Evolutionary conservation across 345 rosid species (phyloP), one percentile per base, ranked within the genome.

Genomic region (Melaleuca quinquenervia): DNA sequence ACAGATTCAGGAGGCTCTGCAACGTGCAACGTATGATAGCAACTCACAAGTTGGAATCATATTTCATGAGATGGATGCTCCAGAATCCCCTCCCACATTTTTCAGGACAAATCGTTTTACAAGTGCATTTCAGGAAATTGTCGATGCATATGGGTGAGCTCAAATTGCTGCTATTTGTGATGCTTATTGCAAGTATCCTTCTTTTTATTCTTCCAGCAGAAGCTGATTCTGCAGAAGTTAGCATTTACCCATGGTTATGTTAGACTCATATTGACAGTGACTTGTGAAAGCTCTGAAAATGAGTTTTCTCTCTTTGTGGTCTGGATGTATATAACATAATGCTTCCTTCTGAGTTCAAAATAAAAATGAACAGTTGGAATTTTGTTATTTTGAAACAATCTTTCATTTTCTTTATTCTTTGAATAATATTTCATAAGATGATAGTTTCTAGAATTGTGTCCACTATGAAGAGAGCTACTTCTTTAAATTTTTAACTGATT

Each of bases 101-200:
- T 96, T 97, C 88, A 95, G 96, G 90, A 96, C 98, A 83, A 95
- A 97, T 86, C 85, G 84, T 88, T 94, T 97, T 86, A 96, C 99
- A 56, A 95, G 91, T 89, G 97, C 98, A 74, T 97, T 92, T 90
- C 99, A 97, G 89, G 99, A 96, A 91, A 96, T 97, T 93, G 97
- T 97, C 54, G 98, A 96, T 92, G 99, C 99, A 82, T 97, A 97
- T 88, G 98, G 99, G 99, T 95, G 80, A 94, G 98, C 91, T 92
- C 22, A 32, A 51, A 70, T 70, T 50, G 24, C 84, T 26, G 44
- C 84, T 50, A 51, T 82, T 50, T 26, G 56, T 16, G 45, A 64
- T 32, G 45, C 78, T 64, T 64, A 64, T 32, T 32, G 76, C 76
- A 36, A 32, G 26, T 1, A 58, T 58, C 70, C 36, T 58, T 58